These are phyloP conservation scores for Beauveria pseudobassiana DNA, from an alignment of 2,329 filamentous ascomycete genomes.

Conservation along the genomic window DNA sequence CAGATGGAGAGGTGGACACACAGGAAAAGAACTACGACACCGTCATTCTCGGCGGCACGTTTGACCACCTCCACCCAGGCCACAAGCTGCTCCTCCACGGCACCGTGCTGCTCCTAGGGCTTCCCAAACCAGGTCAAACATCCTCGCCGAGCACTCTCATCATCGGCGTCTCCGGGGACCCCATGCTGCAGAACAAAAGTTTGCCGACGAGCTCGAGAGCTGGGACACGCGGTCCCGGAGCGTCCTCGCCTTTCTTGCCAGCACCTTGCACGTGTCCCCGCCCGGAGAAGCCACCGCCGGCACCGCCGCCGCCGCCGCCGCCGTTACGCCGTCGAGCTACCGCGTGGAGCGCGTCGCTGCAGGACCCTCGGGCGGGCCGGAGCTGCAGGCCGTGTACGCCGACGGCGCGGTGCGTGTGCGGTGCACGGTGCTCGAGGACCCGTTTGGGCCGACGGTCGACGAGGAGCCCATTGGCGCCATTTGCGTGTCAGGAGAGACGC, in stretches of 20 bases:
- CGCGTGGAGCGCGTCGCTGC: background rate
- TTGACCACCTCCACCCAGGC: constrained; percentile 90
- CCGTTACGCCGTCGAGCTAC: background rate
- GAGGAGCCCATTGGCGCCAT: constrained; percentile 71
- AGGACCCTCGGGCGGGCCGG: constrained; percentile 15
- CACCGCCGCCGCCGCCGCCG: constrained; percentile 7
- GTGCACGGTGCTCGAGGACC: constrained; percentile 79
- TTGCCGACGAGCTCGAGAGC: constrained; percentile 68
- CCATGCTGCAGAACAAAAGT: constrained; percentile 86
- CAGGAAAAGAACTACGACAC: constrained; percentile 18
- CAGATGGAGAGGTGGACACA: background rate
- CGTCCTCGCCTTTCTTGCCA: constrained; percentile 66
- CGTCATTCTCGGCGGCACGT: constrained; percentile 85
- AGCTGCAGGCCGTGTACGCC: constrained; percentile 45
- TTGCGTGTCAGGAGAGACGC: constrained; percentile 82
- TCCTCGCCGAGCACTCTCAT: constrained; percentile 51
- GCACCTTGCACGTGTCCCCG: constrained; percentile 42
- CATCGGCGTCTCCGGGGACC: constrained; percentile 83
- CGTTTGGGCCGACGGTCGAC: constrained; percentile 84
- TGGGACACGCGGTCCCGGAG: constrained; percentile 68
- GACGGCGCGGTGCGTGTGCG: constrained; percentile 57
- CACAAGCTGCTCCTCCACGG: constrained; percentile 97
- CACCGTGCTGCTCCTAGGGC: constrained; percentile 62
- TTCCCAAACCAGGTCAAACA: constrained; percentile 30
- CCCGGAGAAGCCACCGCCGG: constrained; percentile 13